These are phyloP conservation scores for Lasiosphaeria miniovina DNA, from an alignment of 495 filamentous ascomycete genomes.

Conservation along the genomic window DNA sequence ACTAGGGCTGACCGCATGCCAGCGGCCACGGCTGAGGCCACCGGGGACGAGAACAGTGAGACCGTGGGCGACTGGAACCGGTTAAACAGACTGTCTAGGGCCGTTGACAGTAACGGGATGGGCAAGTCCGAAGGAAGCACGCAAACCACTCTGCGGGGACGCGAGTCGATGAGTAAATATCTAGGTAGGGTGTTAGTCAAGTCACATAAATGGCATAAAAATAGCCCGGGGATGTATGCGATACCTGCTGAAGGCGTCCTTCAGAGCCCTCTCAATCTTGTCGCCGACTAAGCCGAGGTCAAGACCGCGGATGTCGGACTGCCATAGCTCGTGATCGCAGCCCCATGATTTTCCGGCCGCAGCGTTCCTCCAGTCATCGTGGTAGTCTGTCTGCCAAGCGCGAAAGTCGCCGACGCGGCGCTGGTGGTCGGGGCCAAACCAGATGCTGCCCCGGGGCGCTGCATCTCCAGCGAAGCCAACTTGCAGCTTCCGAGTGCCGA, in stretches of 20 bases:
- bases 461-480: conserved; percentile 83
- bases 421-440: conserved; percentile 68
- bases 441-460: conserved; percentile 65
- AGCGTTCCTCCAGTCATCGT: conserved; percentile 42
- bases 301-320: conserved; percentile 63
- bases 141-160: conserved; percentile 66
- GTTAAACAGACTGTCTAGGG: conserved; percentile 72
- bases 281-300: conserved; percentile 81
- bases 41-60: conserved; percentile 70
- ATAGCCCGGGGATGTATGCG: conserved; percentile 4
- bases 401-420: conserved; percentile 81
- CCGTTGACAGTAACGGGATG: conserved; percentile 68
- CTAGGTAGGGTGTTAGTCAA: conserved; percentile 27
- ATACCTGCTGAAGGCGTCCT: conserved; percentile 79
- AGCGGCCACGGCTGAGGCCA: conserved; percentile 69
- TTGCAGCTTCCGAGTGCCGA: conserved; percentile 75
- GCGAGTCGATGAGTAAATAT: conserved; percentile 74
- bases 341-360: conserved; percentile 58
- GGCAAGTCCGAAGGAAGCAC: conserved; percentile 76
- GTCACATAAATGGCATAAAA: background rate
- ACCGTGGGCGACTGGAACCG: conserved; percentile 79
- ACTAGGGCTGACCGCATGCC: conserved; percentile 79
- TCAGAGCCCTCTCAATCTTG: conserved; percentile 78
- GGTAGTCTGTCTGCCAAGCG: conserved; percentile 59
- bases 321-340: conserved; percentile 76